These are phyloP conservation scores for Lithohypha guttulata DNA, from an alignment of 2,329 filamentous ascomycete species.

Conservation along the genomic window DNA sequence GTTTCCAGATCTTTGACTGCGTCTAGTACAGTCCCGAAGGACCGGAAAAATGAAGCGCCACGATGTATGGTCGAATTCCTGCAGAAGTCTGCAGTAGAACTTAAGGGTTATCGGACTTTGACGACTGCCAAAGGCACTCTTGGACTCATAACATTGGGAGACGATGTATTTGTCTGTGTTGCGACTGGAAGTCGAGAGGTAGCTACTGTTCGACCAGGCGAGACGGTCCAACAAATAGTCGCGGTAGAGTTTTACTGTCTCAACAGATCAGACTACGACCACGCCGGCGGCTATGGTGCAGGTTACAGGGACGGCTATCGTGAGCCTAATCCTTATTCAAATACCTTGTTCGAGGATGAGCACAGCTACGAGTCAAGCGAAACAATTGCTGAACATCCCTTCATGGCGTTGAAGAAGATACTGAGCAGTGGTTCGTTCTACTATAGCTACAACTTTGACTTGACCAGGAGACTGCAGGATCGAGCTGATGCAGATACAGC, in stretches of 20 bases:
- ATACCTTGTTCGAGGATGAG: slow-evolving; percentile 43
- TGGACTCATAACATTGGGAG: slow-evolving; percentile 70
- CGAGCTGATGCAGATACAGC: slow-evolving; percentile 64
- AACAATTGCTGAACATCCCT: slow-evolving; percentile 69
- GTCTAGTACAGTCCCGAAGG: slow-evolving; percentile 28
- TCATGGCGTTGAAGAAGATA: slow-evolving; percentile 80
- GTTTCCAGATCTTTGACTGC: slow-evolving; percentile 41
- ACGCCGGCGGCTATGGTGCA: slow-evolving; percentile 47
- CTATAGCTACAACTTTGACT: slow-evolving; percentile 95
- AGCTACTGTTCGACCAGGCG: slow-evolving; percentile 72
- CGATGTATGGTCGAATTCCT: slow-evolving; percentile 86
- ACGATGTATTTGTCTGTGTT: slow-evolving; percentile 83
- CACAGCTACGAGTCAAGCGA: slow-evolving; percentile 54
- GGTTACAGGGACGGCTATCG: slow-evolving; percentile 25
- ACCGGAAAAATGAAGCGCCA: slow-evolving; percentile 29
- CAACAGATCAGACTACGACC: slow-evolving; percentile 76
- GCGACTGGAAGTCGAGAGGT: slow-evolving; percentile 70
- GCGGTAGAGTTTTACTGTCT: slow-evolving; percentile 82
- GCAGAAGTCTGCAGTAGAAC: slow-evolving; percentile 50
- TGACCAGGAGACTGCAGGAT: slow-evolving; percentile 87
- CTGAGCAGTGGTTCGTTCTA: slow-evolving; percentile 92
- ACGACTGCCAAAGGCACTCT: slow-evolving; percentile 76
- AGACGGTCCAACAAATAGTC: slow-evolving; percentile 78
- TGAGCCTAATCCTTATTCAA: slow-evolving; percentile 42
- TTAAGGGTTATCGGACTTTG: slow-evolving; percentile 66